Evolutionary conservation across 139 green algal genomes (phyloP).

Genomic region (Tetradesmus obliquus): DNA sequence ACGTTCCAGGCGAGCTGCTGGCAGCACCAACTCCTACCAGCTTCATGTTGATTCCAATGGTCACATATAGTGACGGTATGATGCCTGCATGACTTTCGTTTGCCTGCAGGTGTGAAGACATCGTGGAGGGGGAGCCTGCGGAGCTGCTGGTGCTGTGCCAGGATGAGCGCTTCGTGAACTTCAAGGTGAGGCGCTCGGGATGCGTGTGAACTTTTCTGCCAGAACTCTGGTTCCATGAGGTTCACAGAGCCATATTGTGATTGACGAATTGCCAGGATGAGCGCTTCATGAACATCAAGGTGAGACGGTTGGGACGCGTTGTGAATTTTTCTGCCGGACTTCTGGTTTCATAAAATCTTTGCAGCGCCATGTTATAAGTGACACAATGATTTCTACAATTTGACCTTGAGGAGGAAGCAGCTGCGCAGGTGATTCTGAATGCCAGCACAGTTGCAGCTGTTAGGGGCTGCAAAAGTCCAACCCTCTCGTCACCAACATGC

Average conservation of each 20-base stretch:
- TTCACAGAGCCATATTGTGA: no score
- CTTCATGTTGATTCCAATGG: no score
- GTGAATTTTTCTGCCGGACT: no score
- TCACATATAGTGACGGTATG: no score
- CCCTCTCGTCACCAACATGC: not conserved
- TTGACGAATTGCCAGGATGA: constrained; percentile 57
- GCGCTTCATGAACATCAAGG: constrained; percentile 79
- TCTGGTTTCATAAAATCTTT: no score
- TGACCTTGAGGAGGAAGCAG: not conserved
- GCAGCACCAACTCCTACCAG: no score
- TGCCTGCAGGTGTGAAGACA: constrained; percentile 59
- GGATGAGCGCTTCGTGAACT: constrained; percentile 65
- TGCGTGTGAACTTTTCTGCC: not conserved
- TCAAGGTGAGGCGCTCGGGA: constrained; percentile 69
- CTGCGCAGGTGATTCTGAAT: not conserved
- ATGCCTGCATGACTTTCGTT: not conserved
- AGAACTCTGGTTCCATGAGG: no score
- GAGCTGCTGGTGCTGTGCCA: constrained; percentile 82
- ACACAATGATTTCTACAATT: not conserved
- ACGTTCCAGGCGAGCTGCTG: not conserved
- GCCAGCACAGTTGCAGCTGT: not conserved
- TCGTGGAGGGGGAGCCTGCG: constrained; percentile 66
- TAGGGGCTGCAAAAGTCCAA: not conserved
- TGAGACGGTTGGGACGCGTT: no score
- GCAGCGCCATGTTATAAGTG: no score